These are phyloP conservation scores for Eutrema salsugineum DNA, from an alignment of 441 rosid species.

Conservation along the genomic window DNA sequence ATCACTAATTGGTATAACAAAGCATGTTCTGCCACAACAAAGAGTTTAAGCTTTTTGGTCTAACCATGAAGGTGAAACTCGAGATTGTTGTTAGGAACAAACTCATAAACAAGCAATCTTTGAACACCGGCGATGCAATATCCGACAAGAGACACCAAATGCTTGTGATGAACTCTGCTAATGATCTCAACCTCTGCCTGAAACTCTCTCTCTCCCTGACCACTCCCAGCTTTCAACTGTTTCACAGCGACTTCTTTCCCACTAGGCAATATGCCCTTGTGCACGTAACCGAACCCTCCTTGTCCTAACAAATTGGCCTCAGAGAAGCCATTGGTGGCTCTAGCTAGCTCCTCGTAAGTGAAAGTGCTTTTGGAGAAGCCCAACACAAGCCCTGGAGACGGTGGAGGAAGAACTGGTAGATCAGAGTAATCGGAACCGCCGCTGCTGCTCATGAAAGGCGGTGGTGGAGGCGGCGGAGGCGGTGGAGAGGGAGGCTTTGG, in stretches of 20 bases:
- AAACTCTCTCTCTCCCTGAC: conserved; percentile 98
- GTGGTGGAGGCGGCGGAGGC: conserved; percentile 55
- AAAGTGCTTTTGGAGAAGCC: conserved; percentile 87
- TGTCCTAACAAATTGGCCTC: conserved; percentile 91
- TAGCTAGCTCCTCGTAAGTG: conserved; percentile 73
- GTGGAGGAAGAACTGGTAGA: conserved; percentile 59
- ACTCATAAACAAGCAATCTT: conserved; percentile 94
- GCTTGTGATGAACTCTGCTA: conserved; percentile 94
- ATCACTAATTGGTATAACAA: conserved; percentile 20
- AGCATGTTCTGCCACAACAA: not conserved
- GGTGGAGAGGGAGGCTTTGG: conserved; percentile 57
- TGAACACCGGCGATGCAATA: conserved; percentile 76
- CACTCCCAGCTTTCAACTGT: conserved; percentile 92
- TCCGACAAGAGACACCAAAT: conserved; percentile 93
- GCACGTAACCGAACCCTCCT: conserved; percentile 99
- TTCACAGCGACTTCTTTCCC: conserved; percentile 97
- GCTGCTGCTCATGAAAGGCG: conserved; percentile 70
- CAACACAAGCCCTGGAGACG: conserved; percentile 70
- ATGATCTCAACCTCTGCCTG: conserved; percentile 98
- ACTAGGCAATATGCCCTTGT: conserved; percentile 84
- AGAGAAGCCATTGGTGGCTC: conserved; percentile 93
- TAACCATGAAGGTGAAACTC: conserved; percentile 95
- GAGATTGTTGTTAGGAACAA: conserved; percentile 85
- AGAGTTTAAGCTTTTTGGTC: not conserved
- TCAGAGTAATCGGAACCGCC: conserved; percentile 85